Conservation (phyloP, 225 moss, liverwort and hornwort genomes). For the Marchantia polymorpha region DNA sequence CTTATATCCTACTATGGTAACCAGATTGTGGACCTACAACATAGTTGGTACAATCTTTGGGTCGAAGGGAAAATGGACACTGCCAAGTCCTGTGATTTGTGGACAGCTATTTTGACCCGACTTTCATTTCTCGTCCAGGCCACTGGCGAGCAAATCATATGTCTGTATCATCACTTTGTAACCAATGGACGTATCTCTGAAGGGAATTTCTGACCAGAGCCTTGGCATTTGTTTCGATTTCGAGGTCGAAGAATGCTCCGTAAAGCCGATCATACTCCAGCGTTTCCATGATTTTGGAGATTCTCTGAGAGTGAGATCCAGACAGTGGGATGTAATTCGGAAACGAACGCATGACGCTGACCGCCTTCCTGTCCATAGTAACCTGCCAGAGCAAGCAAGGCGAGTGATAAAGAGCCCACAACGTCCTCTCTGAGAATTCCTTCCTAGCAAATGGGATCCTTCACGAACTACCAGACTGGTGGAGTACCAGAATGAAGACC, state of each 20-base stretch:
- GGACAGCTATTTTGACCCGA: too few relatives aligned
- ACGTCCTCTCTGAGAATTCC: neutral
- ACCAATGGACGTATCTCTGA: conserved; percentile 65
- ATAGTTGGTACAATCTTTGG: too few relatives aligned
- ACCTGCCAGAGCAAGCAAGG: conserved; percentile 40
- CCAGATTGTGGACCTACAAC: too few relatives aligned
- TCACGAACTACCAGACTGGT: neutral
- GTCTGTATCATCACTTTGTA: conserved; percentile 48
- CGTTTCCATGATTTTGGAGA: conserved; percentile 46
- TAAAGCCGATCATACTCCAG: conserved; percentile 70
- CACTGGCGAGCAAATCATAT: too few relatives aligned
- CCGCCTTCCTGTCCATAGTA: conserved; percentile 54
- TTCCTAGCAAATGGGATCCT: neutral
- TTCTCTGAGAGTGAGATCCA: conserved; percentile 53
- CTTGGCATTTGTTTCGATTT: conserved; percentile 62
- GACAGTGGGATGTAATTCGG: conserved; percentile 78
- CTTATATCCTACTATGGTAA: too few relatives aligned
- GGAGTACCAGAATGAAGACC: neutral
- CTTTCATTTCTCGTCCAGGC: too few relatives aligned
- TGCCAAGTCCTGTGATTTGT: too few relatives aligned
- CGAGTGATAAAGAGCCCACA: neutral
- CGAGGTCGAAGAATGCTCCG: conserved; percentile 62
- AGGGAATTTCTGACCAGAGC: conserved; percentile 59
- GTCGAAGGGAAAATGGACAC: too few relatives aligned
- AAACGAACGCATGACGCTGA: conserved; percentile 89